Conservation (phyloP, 495 filamentous ascomycete genomes). For the Podospora sp. region DNA sequence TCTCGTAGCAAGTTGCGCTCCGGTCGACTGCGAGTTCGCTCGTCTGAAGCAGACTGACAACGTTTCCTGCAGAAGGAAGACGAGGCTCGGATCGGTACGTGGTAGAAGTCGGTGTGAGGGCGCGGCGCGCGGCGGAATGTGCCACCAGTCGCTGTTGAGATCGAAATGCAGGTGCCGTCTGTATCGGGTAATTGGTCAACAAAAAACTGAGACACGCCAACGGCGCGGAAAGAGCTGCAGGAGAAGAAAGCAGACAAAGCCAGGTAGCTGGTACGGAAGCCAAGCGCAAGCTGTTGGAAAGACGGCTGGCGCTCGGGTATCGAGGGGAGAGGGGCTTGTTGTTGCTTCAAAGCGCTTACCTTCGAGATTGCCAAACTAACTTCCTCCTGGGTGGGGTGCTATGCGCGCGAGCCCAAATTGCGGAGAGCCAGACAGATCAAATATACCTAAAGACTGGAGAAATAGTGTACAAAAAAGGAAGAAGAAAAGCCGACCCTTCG, state of each 20-base stretch:
- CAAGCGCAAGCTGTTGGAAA: not conserved
- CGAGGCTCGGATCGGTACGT: not conserved
- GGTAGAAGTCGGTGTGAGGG: constrained; percentile 13
- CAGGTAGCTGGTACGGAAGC: not conserved
- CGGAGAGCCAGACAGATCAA: not conserved
- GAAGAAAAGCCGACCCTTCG: not conserved
- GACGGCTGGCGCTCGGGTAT: not conserved
- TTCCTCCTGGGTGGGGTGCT: not conserved
- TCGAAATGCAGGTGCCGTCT: constrained; percentile 11
- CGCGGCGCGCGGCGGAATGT: not conserved
- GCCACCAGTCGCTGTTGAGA: constrained; percentile 12
- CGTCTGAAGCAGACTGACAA: not conserved
- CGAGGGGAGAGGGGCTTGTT: not conserved
- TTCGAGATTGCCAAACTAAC: not conserved
- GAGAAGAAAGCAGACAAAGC: not conserved
- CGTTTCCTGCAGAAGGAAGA: not conserved
- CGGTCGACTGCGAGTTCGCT: not conserved
- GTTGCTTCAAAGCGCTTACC: not conserved
- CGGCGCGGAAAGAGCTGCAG: constrained; percentile 4
- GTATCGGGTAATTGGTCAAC: constrained; percentile 19
- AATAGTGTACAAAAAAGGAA: not conserved
- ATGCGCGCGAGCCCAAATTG: not conserved
- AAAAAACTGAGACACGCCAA: constrained; percentile 13
- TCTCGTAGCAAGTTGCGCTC: not conserved
- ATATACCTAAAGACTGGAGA: not conserved